Percentiles rank a stretch among this genome's conserved stretches.
Evolutionary conservation across 192 early-diverging fungal species (phyloP).

Genomic region (Coemansia sp.): DNA sequence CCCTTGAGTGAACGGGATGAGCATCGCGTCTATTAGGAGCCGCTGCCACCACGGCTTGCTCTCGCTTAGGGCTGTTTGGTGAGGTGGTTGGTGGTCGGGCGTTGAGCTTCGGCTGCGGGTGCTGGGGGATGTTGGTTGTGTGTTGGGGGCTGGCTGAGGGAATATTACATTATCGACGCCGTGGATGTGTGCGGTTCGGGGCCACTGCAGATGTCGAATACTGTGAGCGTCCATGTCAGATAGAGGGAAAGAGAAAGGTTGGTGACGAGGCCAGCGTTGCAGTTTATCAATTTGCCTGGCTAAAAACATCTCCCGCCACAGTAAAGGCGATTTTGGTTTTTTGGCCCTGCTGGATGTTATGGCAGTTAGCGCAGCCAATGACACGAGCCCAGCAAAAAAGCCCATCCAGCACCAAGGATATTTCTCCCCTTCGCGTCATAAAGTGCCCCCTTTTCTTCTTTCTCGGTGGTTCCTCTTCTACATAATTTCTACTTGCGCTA

Average conservation of each 20-base stretch:
- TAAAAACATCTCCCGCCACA: not conserved
- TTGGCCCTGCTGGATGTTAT: not conserved
- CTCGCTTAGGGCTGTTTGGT: not conserved
- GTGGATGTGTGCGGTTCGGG: not conserved
- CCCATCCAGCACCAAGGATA: not conserved
- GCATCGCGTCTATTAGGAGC: slow-evolving; percentile 41
- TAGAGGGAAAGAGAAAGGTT: too few relatives aligned
- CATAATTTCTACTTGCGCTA: not conserved
- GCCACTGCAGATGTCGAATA: not conserved
- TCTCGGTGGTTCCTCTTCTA: not conserved
- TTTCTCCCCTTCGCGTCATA: not conserved
- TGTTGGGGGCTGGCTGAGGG: not conserved
- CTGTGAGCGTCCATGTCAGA: not conserved
- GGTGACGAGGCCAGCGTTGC: not conserved
- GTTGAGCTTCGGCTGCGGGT: not conserved
- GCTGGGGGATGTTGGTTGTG: not conserved
- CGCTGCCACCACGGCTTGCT: slow-evolving; percentile 37
- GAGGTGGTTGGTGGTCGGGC: not conserved
- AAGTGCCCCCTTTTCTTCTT: not conserved
- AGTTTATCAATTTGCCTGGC: not conserved
- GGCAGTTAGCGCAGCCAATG: not conserved
- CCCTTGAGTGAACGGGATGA: slow-evolving; percentile 44
- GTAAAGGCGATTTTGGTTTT: not conserved
- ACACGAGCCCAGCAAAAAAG: not conserved
- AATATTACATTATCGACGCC: not conserved